Conservation (phyloP, 163 green algal genomes). For the Scenedesmus sp. region DNA sequence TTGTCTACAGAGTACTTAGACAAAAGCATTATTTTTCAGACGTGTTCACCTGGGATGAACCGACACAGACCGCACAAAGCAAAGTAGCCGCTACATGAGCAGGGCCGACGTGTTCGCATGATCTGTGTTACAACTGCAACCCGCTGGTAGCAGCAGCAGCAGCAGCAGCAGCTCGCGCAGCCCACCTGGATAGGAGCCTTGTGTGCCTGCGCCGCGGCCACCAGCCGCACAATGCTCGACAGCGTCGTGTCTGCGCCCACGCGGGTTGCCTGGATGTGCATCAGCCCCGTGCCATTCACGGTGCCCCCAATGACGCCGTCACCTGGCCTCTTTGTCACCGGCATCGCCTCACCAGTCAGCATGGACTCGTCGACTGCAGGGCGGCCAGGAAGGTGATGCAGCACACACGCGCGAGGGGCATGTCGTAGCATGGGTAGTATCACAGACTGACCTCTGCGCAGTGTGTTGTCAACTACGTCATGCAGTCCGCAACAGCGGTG, state of each 20-base stretch:
- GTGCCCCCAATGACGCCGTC: constrained; percentile 57
- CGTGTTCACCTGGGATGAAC: too few relatives aligned
- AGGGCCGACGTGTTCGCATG: too few relatives aligned
- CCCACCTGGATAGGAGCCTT: constrained; percentile 48
- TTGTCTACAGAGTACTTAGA: too few relatives aligned
- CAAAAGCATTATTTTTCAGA: too few relatives aligned
- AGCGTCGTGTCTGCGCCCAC: constrained; percentile 75
- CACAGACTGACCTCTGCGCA: too few relatives aligned
- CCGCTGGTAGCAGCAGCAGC: background rate
- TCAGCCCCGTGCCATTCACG: constrained; percentile 21
- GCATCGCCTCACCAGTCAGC: constrained; percentile 88
- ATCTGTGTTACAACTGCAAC: too few relatives aligned
- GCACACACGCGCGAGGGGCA: too few relatives aligned
- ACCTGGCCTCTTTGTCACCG: constrained; percentile 25
- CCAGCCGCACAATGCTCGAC: constrained; percentile 47
- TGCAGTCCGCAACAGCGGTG: too few relatives aligned
- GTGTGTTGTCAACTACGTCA: too few relatives aligned
- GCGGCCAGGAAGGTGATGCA: background rate
- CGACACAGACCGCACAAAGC: too few relatives aligned
- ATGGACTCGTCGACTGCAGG: constrained; percentile 92
- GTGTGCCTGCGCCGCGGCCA: constrained; percentile 44
- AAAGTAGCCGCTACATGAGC: too few relatives aligned
- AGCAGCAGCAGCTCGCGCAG: background rate
- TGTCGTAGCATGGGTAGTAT: too few relatives aligned
- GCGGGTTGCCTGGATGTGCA: constrained; percentile 64